Evolutionary conservation across 768 basidiomycete genomes (phyloP), one percentile per base, ranked within the genome.

Genomic region (Chlorophyllum brunneum): DNA sequence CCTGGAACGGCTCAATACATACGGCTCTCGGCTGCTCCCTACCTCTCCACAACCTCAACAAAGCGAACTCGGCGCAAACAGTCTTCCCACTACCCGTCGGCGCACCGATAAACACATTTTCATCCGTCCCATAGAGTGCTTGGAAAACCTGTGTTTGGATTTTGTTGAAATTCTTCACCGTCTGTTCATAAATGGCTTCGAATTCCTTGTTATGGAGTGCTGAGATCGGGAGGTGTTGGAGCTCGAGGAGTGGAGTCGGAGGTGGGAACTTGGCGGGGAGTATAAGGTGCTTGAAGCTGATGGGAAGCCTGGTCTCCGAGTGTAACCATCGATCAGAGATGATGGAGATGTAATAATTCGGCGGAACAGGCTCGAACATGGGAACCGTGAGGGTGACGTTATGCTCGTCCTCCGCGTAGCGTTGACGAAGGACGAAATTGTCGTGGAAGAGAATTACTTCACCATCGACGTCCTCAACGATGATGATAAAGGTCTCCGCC

Each of bases 121-220:
- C 97, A 61, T 98, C 95, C 0, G 92, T 86, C 0, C 91, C 93
- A 66, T 98, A 99, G 0, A 99, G 76, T 0, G 95, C 95, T 61
- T 98, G 94, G 86, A 99, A 98, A 39, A 97, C 95, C 68, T 98
- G 97, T 0, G 93, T 98, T 65, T 98, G 97, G 56, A 98, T 98
- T 70, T 98, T 99, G 80, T 98, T 98, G 78, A 98, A 98, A 0
- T 82, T 84, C 55, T 83, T 77, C 57, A 98, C 85, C 0, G 82
- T 82, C 15, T 78, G 80, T 1, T 83, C 80, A 66, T 98, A 99
- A 37, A 98, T 80, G 1, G 77, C 76, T 66, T 98, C 92, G 59
- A 86, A 98, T 55, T 94, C 91, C 61, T 86, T 83, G 78, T 97
- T 97, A 67, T 95, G 93, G 3, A 99, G 75, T 0, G 94, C 95